A percentile compares a stretch with the other conserved stretches of the same genome.
Evolutionary conservation across 495 filamentous ascomycete species (phyloP).

Genomic region (Aspergillus leporis): DNA sequence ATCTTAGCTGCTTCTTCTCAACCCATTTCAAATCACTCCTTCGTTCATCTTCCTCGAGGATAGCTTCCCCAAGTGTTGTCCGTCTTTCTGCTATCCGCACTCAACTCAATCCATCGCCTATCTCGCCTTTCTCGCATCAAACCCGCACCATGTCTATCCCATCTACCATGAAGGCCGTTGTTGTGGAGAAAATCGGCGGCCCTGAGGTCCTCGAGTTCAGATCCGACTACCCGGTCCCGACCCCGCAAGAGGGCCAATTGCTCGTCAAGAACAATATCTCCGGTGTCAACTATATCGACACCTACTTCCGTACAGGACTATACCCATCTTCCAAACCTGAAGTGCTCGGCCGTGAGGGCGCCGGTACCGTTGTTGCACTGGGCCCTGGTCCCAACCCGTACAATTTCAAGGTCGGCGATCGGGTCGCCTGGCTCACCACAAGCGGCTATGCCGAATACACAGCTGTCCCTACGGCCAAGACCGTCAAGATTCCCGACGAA

Average conservation of each 20-base stretch:
- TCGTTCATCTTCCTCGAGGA: background rate
- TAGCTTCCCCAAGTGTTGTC: conserved; percentile 13
- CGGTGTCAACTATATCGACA: conserved; percentile 86
- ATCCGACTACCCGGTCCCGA: conserved; percentile 74
- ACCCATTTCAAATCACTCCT: background rate
- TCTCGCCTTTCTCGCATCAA: conserved; percentile 3
- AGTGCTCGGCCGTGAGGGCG: conserved; percentile 81
- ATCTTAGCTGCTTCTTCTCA: background rate
- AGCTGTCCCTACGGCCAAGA: conserved; percentile 54
- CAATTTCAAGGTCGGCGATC: conserved; percentile 61
- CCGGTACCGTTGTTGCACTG: conserved; percentile 59
- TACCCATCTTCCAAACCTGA: conserved; percentile 77
- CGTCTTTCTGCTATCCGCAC: conserved; percentile 26
- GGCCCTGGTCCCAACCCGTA: conserved; percentile 46
- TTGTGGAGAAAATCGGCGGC: conserved; percentile 76
- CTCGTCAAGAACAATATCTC: conserved; percentile 84
- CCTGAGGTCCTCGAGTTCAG: conserved; percentile 75
- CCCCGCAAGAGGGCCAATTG: conserved; percentile 67
- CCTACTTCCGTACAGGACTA: conserved; percentile 88
- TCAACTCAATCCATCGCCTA: conserved; percentile 20
- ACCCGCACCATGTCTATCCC: conserved; percentile 48
- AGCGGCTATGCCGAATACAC: conserved; percentile 79
- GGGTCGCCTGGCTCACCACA: conserved; percentile 64
- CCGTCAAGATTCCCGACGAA: conserved; percentile 63
- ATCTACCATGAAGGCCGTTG: conserved; percentile 72